Percentiles rank a stretch among this genome's conserved stretches.
These are phyloP conservation scores for Orbilia quercus DNA, from an alignment of 2,329 filamentous ascomycete species.

Conservation along the genomic window DNA sequence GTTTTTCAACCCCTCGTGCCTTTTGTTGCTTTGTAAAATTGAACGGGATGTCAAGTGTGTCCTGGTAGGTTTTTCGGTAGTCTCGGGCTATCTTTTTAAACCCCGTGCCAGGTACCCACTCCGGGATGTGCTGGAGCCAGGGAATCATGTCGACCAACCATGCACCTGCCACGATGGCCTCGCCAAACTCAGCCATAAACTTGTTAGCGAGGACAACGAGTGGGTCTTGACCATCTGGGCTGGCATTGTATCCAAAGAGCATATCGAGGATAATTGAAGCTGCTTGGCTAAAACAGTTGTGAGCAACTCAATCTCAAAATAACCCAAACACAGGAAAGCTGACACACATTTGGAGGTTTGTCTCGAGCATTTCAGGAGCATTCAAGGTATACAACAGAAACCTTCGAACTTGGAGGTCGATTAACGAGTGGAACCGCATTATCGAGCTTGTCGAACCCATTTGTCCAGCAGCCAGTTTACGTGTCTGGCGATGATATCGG, in stretches of 20 bases:
- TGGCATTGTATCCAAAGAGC: constrained; percentile 63
- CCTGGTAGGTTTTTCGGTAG: constrained; percentile 40
- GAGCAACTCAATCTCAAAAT: constrained; percentile 61
- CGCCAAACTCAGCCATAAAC: constrained; percentile 62
- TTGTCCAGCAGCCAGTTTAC: constrained; percentile 62
- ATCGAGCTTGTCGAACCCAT: constrained; percentile 58
- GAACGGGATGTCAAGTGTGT: constrained; percentile 58
- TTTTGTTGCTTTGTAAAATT: constrained; percentile 64
- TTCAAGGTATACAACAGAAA: constrained; percentile 56
- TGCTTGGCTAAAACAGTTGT: constrained; percentile 63
- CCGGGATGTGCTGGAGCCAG: constrained; percentile 61
- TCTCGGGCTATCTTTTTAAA: constrained; percentile 56
- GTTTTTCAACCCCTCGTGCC: constrained; percentile 61
- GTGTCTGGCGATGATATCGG: constrained; percentile 54
- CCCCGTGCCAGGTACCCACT: constrained; percentile 59
- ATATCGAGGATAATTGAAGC: constrained; percentile 64
- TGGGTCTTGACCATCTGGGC: constrained; percentile 62
- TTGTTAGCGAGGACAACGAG: constrained; percentile 61
- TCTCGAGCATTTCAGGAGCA: constrained; percentile 9
- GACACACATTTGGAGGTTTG: constrained; percentile 60
- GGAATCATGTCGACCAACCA: constrained; percentile 62
- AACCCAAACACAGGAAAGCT: background rate
- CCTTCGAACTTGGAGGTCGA: constrained; percentile 62
- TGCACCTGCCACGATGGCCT: constrained; percentile 62
- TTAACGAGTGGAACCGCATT: constrained; percentile 60